phyloP scores from a whole-genome alignment of 73 alveolate species.

The Effrenium voratum region DNA sequence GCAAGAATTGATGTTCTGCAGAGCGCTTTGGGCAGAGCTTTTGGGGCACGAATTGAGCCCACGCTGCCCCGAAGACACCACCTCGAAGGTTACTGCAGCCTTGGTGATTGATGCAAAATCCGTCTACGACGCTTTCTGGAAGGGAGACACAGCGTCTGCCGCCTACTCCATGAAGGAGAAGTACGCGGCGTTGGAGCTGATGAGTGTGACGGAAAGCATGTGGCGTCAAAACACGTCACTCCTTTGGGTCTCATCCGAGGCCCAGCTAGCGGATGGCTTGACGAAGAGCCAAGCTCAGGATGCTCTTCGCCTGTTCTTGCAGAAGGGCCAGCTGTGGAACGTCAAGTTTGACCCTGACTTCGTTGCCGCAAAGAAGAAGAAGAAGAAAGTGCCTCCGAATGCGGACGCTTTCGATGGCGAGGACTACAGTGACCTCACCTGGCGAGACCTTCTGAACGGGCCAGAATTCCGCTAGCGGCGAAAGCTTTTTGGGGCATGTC shows the following conservation, averaged over 20 bases:
- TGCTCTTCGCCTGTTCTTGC: background rate
- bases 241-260: background rate
- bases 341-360: background rate
- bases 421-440: background rate
- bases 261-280: constrained; percentile 16
- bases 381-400: background rate
- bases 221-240: background rate
- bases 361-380: constrained; percentile 20
- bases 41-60: background rate
- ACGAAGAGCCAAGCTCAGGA: background rate
- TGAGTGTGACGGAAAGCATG: background rate
- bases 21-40: background rate
- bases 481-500: background rate
- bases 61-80: background rate
- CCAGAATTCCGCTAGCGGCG: background rate
- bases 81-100: background rate
- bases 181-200: background rate
- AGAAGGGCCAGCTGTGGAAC: constrained; percentile 1
- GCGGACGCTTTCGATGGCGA: background rate
- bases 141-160: background rate
- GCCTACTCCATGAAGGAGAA: constrained; percentile 22
- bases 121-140: background rate
- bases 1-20: background rate
- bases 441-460: background rate
- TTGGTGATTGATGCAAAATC: constrained; percentile 5